phyloP scores from a whole-genome alignment of 2,329 filamentous ascomycete species.

The Monosporascus sp. region DNA sequence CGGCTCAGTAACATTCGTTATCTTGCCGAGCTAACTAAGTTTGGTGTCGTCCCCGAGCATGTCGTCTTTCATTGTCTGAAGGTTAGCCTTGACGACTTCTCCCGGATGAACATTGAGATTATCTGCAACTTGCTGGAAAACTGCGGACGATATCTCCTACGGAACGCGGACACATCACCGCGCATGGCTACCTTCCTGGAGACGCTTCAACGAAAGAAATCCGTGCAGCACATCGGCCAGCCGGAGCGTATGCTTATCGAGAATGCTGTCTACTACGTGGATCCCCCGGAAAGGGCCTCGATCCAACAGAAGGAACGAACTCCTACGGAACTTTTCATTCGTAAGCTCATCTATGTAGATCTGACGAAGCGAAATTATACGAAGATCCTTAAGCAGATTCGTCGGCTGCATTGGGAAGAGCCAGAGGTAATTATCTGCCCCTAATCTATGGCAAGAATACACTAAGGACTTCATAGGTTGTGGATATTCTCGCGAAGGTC shows the following conservation, averaged over 20 bases:
- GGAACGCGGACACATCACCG: conserved; percentile 86
- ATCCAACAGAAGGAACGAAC: conserved; percentile 96
- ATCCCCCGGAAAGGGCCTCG: conserved; percentile 86
- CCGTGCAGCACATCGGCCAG: conserved; percentile 88
- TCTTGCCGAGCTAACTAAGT: conserved; percentile 93
- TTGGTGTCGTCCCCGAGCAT: conserved; percentile 95
- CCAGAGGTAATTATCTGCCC: conserved; percentile 53
- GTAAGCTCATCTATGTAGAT: conserved; percentile 88
- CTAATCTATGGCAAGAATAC: conserved; percentile 2
- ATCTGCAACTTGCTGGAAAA: conserved; percentile 95
- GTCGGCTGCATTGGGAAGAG: conserved; percentile 97
- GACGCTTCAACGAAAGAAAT: conserved; percentile 92
- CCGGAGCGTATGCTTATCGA: conserved; percentile 98
- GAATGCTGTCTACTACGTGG: conserved; percentile 96
- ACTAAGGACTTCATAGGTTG: conserved; percentile 45
- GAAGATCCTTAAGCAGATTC: conserved; percentile 88
- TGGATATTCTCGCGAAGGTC: conserved; percentile 75
- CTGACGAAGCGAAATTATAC: conserved; percentile 92
- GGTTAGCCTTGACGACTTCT: conserved; percentile 95
- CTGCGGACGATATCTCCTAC: conserved; percentile 87
- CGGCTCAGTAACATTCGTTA: conserved; percentile 95
- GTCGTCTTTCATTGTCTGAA: conserved; percentile 99
- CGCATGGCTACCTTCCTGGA: conserved; percentile 93
- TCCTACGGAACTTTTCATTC: conserved; percentile 86
- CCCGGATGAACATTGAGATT: conserved; percentile 98